phyloP scores from a whole-genome alignment of 1,284 basidiomycete genomes.

The Trametes polyzona region DNA sequence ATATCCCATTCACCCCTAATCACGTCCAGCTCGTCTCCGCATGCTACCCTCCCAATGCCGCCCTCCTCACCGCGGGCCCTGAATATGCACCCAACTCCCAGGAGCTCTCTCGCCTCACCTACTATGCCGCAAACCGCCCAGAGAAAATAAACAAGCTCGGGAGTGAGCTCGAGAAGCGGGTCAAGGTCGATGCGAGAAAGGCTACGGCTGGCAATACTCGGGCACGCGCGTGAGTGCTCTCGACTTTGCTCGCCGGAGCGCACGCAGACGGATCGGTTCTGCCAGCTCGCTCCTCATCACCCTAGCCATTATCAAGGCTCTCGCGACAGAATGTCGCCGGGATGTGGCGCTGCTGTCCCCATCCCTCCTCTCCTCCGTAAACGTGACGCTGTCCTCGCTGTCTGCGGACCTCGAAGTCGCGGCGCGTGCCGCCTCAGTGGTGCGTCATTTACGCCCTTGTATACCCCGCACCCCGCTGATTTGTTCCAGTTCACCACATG shows the following conservation, averaged over 20 bases:
- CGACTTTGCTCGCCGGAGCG: background rate
- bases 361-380: conserved; percentile 77
- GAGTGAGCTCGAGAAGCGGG: conserved; percentile 81
- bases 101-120: conserved; percentile 90
- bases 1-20: conserved; percentile 75
- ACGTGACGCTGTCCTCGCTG: conserved; percentile 64
- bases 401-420: conserved; percentile 83
- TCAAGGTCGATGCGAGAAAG: conserved; percentile 69
- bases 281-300: conserved; percentile 84
- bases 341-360: conserved; percentile 86
- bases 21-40: conserved; percentile 87
- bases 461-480: background rate
- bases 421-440: conserved; percentile 82
- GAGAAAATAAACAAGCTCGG: conserved; percentile 89
- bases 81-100: conserved; percentile 88
- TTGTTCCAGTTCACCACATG: conserved; percentile 80
- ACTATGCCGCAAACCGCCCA: conserved; percentile 91
- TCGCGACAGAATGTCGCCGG: conserved; percentile 89
- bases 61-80: conserved; percentile 75
- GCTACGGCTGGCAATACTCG: conserved; percentile 76
- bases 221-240: conserved; percentile 72
- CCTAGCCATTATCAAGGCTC: conserved; percentile 80
- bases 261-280: conserved; percentile 1
- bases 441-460: conserved; percentile 43
- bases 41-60: conserved; percentile 88